Conservation (phyloP, 768 basidiomycete species). For the Lactarius vividus region DNA sequence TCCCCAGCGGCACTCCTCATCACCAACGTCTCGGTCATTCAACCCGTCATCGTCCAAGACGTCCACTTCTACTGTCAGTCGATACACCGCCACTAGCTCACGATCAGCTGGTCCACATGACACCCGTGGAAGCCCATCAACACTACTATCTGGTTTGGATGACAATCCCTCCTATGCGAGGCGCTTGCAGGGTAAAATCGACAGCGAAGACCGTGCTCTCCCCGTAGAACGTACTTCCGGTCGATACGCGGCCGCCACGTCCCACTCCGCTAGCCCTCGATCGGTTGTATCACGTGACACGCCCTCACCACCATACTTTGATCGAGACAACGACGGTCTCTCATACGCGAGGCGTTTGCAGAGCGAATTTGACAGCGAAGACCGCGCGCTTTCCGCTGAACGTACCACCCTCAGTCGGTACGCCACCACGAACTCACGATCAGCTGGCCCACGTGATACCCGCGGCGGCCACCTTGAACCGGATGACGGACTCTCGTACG, state of each 20-base stretch:
- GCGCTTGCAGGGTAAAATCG: constrained; percentile 39
- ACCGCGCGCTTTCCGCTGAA: constrained; percentile 38
- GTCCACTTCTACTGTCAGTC: not conserved
- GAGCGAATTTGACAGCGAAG: constrained; percentile 41
- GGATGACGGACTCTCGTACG: constrained; percentile 29
- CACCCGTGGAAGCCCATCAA: not conserved
- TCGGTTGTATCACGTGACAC: not conserved
- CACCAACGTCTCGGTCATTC: not conserved
- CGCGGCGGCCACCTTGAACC: constrained; percentile 17
- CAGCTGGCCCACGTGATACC: not conserved
- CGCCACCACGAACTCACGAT: not conserved
- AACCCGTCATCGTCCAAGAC: not conserved
- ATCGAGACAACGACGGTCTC: constrained; percentile 24
- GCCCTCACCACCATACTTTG: constrained; percentile 11
- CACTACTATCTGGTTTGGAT: constrained; percentile 23
- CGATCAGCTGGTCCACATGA: not conserved
- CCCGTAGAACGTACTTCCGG: constrained; percentile 32
- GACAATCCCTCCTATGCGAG: constrained; percentile 31
- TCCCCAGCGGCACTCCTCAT: not conserved
- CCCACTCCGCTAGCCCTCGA: not conserved
- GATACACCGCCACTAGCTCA: not conserved
- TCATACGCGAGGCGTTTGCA: constrained; percentile 37
- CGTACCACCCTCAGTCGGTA: constrained; percentile 1
- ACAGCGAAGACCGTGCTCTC: constrained; percentile 43
- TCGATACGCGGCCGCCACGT: not conserved